Percentiles rank a stretch among this genome's conserved stretches.
Evolutionary conservation across 768 basidiomycete species (phyloP).

Genomic region (Kondoa malvinella): DNA sequence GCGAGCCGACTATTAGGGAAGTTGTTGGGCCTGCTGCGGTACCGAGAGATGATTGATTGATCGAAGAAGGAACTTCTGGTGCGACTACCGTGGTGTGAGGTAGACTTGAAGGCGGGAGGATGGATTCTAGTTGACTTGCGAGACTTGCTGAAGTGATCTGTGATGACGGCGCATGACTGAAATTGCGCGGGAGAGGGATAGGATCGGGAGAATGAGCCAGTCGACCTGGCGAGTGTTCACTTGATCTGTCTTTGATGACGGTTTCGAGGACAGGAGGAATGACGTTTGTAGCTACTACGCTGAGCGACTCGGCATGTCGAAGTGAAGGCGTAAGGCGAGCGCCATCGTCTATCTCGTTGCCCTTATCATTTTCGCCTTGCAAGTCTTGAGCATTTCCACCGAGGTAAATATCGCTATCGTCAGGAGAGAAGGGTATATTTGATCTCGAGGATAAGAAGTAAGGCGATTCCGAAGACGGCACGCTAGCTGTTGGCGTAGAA

Average conservation of each 20-base stretch:
- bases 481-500: background rate
- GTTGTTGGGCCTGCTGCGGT: background rate
- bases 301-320: background rate
- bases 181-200: background rate
- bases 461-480: background rate
- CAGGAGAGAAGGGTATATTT: background rate
- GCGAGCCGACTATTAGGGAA: slow-evolving; percentile 1
- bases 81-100: background rate
- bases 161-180: background rate
- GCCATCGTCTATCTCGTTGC: background rate
- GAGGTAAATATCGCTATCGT: background rate
- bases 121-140: background rate
- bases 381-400: background rate
- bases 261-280: background rate
- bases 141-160: background rate
- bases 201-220: background rate
- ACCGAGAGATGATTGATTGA: background rate
- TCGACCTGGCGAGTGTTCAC: background rate
- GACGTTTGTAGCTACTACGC: background rate
- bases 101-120: slow-evolving; percentile 1
- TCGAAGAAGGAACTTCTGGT: background rate
- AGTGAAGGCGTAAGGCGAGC: background rate
- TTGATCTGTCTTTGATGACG: background rate
- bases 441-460: background rate
- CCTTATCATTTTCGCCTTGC: no score